Evolutionary conservation across 768 basidiomycete genomes (phyloP).

Genomic region (Leucosporidium yakuticum): DNA sequence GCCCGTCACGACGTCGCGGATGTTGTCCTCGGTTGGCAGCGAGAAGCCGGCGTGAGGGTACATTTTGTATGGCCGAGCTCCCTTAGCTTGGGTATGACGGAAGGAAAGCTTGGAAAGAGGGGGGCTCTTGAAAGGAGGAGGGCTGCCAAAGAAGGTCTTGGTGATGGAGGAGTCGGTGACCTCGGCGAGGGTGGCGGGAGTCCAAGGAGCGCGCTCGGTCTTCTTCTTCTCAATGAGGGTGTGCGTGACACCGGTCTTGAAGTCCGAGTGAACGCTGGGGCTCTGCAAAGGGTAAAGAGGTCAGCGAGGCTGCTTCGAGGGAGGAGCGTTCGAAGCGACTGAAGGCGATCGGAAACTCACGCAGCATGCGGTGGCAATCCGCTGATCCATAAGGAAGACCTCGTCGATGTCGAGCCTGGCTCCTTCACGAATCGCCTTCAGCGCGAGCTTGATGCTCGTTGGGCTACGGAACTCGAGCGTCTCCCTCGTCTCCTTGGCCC

Average conservation of each 20-base stretch:
- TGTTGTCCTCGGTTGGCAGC: slow-evolving; percentile 71
- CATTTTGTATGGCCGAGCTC: slow-evolving; percentile 27
- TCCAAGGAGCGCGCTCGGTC: slow-evolving; percentile 59
- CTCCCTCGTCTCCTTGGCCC: slow-evolving; percentile 67
- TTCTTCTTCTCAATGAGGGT: slow-evolving; percentile 52
- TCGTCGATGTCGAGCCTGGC: slow-evolving; percentile 57
- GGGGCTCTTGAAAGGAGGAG: slow-evolving; percentile 30
- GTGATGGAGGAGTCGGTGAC: slow-evolving; percentile 56
- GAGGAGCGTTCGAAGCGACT: neutral
- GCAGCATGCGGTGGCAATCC: slow-evolving; percentile 80
- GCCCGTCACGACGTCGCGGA: slow-evolving; percentile 62
- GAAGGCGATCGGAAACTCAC: slow-evolving; percentile 52
- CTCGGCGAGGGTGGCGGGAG: slow-evolving; percentile 58
- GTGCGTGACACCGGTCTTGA: slow-evolving; percentile 69
- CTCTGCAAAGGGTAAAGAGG: slow-evolving; percentile 48
- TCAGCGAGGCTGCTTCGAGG: no score
- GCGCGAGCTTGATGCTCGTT: slow-evolving; percentile 84
- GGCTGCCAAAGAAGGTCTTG: slow-evolving; percentile 57
- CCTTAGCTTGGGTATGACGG: slow-evolving; percentile 15
- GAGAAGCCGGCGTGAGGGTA: slow-evolving; percentile 49
- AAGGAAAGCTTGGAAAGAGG: slow-evolving; percentile 23
- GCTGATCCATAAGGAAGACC: slow-evolving; percentile 74
- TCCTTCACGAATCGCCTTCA: slow-evolving; percentile 71
- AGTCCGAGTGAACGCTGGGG: slow-evolving; percentile 68
- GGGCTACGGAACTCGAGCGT: slow-evolving; percentile 69